These are phyloP conservation scores for Pseudogymnoascus sp. DNA, from an alignment of 2,329 filamentous ascomycete species.

Conservation along the genomic window DNA sequence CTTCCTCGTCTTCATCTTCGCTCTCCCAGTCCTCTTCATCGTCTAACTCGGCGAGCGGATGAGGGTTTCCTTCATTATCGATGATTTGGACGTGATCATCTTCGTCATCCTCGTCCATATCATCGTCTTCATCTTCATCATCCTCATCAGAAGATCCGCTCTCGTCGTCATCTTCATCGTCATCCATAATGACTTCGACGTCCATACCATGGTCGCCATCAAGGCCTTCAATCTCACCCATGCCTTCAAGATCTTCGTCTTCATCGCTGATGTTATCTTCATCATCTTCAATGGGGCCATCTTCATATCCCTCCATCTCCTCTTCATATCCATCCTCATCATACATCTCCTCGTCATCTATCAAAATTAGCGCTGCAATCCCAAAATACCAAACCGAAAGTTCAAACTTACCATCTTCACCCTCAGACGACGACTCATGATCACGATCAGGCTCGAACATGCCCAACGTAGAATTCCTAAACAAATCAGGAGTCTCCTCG, in stretches of 20 bases:
- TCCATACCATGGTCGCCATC: constrained; percentile 50
- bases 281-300: constrained; percentile 68
- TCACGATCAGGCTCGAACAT: constrained; percentile 83
- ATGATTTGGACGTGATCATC: constrained; percentile 48
- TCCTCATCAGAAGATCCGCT: constrained; percentile 40
- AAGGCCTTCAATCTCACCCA: constrained; percentile 76
- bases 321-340: constrained; percentile 80
- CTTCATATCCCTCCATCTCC: constrained; percentile 80
- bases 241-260: constrained; percentile 70
- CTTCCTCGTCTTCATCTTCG: constrained; percentile 47
- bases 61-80: constrained; percentile 52
- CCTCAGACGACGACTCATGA: constrained; percentile 66
- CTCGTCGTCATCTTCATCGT: constrained; percentile 50
- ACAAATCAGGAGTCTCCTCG: constrained; percentile 93
- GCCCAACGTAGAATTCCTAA: constrained; percentile 89
- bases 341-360: constrained; percentile 86
- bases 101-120: constrained; percentile 47
- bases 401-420: constrained; percentile 46
- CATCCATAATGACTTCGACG: constrained; percentile 76
- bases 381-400: neutral
- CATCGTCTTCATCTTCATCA: constrained; percentile 51
- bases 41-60: constrained; percentile 43
- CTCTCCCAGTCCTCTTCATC: constrained; percentile 54
- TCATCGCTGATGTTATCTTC: constrained; percentile 86
- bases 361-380: constrained; percentile 28